Conservation (phyloP, 164 flowering plant species). For the Chloranthus sessilifolius region DNA sequence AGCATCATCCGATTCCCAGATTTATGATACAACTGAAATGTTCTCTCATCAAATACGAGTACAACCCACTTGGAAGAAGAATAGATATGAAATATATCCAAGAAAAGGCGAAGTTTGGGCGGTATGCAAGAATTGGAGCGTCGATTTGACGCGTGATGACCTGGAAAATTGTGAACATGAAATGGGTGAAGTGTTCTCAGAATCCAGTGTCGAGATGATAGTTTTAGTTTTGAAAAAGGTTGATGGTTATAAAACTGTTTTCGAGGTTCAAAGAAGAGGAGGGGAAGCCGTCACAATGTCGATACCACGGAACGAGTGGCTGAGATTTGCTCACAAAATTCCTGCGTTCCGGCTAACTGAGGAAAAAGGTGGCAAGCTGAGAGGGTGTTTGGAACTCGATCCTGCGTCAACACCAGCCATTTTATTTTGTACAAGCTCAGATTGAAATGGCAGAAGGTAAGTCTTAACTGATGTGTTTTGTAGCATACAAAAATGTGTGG, state of each 20-base stretch:
- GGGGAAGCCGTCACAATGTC: slow-evolving; percentile 6
- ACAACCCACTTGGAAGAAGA: slow-evolving; percentile 15
- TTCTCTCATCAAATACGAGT: slow-evolving; percentile 46
- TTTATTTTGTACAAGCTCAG: slow-evolving; percentile 9
- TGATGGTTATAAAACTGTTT: slow-evolving; percentile 37
- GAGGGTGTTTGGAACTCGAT: slow-evolving; percentile 54
- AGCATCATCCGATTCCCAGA: not conserved
- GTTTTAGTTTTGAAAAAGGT: slow-evolving; percentile 31
- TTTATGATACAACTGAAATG: not conserved
- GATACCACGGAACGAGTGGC: slow-evolving; percentile 24
- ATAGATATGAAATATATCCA: slow-evolving; percentile 41
- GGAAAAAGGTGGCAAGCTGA: slow-evolving; percentile 34
- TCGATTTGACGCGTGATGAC: slow-evolving; percentile 22
- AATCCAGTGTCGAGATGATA: slow-evolving; percentile 5
- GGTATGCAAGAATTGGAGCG: slow-evolving; percentile 20
- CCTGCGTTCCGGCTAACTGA: slow-evolving; percentile 41
- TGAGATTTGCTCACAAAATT: slow-evolving; percentile 54
- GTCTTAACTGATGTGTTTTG: not conserved
- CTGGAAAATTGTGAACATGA: slow-evolving; percentile 40
- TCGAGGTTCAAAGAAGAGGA: slow-evolving; percentile 19
- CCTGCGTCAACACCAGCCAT: slow-evolving; percentile 40
- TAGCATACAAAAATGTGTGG: too few species aligned
- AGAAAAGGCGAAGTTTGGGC: slow-evolving; percentile 67
- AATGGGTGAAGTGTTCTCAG: slow-evolving; percentile 34
- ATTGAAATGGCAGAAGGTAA: slow-evolving; percentile 11